Evolutionary conservation across 176 grass and related monocot species (phyloP), one percentile per base, ranked within the genome.

Genomic region (Zea mays): DNA sequence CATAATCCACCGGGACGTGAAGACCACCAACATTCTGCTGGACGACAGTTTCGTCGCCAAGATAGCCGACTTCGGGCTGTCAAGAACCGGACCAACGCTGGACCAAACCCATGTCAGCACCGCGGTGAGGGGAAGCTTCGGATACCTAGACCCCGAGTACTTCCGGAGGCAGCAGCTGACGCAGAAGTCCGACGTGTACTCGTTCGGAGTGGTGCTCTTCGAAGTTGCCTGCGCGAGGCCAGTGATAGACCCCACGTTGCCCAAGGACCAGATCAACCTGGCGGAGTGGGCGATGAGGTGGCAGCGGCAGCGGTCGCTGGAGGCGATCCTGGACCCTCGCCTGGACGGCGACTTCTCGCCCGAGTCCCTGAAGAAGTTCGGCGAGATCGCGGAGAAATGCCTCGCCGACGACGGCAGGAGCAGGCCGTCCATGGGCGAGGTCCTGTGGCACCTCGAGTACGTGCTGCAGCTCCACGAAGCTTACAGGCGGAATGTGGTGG

Each of bases 101-200:
- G 95, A 98, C n/a, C 95, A 98, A 52, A 94, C 95, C 61, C 95
- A 98, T 78, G 95, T 98, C 49, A 98, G 91, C 71, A 98, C 95
- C 73, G 95, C 95, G 58, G 92, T 94, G 38, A 98, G 86, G 47
- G 95, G 91, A 41, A 98, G 95, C 80, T 98, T 98, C 1, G 95
- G 95, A n/a, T 98, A 98, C 84, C 88, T 98, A 43, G 95, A 98
- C 67, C 95, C 91, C 0, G 95, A 98, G 56, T 98, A 98, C 71
- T 98, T 92, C 40, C 69, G 95, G 40, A 88, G 91, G 78, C 95
- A 98, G 76, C 95, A 94, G 21, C 66, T 98, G 16, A 98, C 91
- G 12, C 95, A 98, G 61, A 98, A 98, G 71, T 98, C 95, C 1
- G 95, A 98, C 81, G 95, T 98, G 12, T 98, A 98, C 40, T 98